Conservation (phyloP, 768 basidiomycete genomes). For the Hypsizygus marmoreus region DNA sequence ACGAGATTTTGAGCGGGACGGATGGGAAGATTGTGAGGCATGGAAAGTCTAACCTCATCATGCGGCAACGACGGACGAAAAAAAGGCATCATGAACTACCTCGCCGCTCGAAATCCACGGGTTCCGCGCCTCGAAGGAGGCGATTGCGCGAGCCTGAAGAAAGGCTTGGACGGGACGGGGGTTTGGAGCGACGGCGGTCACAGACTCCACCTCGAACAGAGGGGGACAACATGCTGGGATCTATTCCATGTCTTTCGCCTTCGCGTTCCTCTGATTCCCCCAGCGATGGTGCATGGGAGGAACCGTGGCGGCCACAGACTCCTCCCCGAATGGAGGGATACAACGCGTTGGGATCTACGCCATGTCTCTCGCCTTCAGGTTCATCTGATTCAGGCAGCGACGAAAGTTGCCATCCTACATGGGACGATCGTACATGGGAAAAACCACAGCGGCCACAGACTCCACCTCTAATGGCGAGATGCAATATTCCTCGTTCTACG, state of each 20-base stretch:
- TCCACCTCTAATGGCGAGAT: neutral
- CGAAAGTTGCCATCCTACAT: neutral
- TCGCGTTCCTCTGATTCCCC: neutral
- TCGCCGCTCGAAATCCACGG: no score
- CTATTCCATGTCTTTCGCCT: no score
- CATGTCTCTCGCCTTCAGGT: constrained; percentile 3
- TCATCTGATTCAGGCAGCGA: constrained; percentile 1
- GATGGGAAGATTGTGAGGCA: constrained; percentile 11
- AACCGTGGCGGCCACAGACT: neutral
- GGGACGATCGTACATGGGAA: neutral
- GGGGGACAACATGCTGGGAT: no score
- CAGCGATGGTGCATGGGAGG: no score
- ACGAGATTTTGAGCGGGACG: constrained; percentile 11
- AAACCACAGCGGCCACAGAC: neutral
- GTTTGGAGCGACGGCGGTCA: no score
- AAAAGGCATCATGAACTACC: no score
- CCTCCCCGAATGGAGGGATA: neutral
- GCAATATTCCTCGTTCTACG: neutral
- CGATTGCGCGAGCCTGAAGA: no score
- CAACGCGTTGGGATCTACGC: neutral
- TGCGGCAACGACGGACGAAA: no score
- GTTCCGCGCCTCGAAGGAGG: no score
- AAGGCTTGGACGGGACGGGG: no score
- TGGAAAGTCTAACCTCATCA: constrained; percentile 2
- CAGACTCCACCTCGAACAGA: no score